Base-by-base conservation (phyloP, 768 basidiomycete genomes). In the Pleurotus djamor region DNA sequence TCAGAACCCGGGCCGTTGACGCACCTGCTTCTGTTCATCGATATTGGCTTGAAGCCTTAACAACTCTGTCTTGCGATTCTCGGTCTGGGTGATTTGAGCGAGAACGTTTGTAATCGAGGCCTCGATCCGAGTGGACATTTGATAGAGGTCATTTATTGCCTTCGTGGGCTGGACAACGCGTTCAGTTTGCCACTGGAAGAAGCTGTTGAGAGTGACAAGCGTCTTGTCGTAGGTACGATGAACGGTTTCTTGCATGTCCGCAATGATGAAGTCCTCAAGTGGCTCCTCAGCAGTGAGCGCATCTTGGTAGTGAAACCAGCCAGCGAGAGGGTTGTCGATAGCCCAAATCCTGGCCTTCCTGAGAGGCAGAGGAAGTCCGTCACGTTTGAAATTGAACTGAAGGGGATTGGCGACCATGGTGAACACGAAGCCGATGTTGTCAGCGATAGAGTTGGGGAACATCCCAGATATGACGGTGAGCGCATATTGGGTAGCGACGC, bases 341-440 rank as follows among this genome's bases (percentile, higher is more conserved):
- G 61, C 59, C 28, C 59, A 60, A 7, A 59, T 38, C 32, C 34
- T 51, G 10, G 55, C 50, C 12, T 59, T 7, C 8, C 52, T 45
- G 37, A 69, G 51, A 16, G 32, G 43, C 38, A 41, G 17, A 10
- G 64, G 66, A 7, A 68, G 56, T 5, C 63, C 59, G 34, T 62
- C 41, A 7, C 52, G 47, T n/a, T 67, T 64, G 49, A 69, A 71
- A 52, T 71, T 71, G 52, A 56, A 65, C 12, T 59, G 58, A 7
- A 68, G 52, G 16, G 59, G 64, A 34, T 52, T 60, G 32, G 66
- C 21, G 28, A 67, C 61, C 32, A 64, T 67, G 48, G 68, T 67
- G 54, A 70, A 69, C 12, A 69, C 21, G 59, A 71, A 64, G 43
- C 62, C 66, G 54, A 71, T 71, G 51, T 71, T 68, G 34, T 64